Conservation (phyloP, 805 yeast species). For the Komagataella phaffii region DNA sequence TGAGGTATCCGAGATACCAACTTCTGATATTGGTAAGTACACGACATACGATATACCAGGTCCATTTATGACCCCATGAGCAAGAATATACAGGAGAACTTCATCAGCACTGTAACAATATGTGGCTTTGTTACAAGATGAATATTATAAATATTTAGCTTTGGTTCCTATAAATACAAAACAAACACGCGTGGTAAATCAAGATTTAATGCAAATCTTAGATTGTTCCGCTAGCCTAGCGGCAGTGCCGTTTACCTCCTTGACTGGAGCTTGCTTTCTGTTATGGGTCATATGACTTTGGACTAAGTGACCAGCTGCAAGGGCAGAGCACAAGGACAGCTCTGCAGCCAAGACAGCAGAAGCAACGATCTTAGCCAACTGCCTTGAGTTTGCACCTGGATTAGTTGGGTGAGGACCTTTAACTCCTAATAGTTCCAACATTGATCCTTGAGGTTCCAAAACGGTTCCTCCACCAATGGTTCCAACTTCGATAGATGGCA, state of each 20-base stretch:
- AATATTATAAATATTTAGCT: background rate
- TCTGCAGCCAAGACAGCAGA: conserved; percentile 95
- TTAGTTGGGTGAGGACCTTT: conserved; percentile 88
- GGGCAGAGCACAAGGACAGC: conserved; percentile 84
- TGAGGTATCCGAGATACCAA: background rate
- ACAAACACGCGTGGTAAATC: conserved; percentile 3
- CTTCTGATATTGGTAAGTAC: background rate
- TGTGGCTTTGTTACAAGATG: background rate
- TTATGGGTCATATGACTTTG: conserved; percentile 96
- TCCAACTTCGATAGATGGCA: conserved; percentile 99
- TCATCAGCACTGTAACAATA: background rate
- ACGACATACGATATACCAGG: background rate
- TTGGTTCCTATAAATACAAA: background rate
- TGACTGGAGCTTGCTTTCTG: conserved; percentile 24
- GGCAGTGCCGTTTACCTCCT: background rate
- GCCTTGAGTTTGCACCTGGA: conserved; percentile 93
- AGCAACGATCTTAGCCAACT: conserved; percentile 85
- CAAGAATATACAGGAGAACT: background rate
- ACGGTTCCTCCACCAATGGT: conserved; percentile 99
- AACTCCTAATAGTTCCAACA: conserved; percentile 89
- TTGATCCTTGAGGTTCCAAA: conserved; percentile 91
- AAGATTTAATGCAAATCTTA: conserved; percentile 60
- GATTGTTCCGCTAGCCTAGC: conserved; percentile 51
- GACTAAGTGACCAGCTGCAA: conserved; percentile 97
- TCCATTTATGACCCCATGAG: too few species aligned